Evolutionary conservation across 108 stramenopile genomes (phyloP), one percentile per base, ranked within the genome.

Genomic region (Bacterosira constricta): DNA sequence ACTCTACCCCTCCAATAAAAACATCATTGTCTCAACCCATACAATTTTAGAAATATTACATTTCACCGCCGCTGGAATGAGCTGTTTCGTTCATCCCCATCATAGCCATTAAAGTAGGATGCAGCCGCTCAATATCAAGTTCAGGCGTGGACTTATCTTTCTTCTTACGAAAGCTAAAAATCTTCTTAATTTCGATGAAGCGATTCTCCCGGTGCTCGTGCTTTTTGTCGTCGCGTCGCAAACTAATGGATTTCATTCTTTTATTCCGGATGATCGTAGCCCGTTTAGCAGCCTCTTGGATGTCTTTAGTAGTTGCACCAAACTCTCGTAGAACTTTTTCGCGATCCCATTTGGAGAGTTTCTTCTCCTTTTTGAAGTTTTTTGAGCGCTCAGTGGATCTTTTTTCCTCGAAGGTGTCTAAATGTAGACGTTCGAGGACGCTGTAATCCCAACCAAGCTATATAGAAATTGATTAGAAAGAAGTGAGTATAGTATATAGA

Each of bases 401-500:
- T 7, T 41, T 12, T 13, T 1, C 15, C 41, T 60, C 59, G 37
- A 31, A 60, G 6, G 18, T 18, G 17, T 60, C 30, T 6, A 60
- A 2, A 23, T 1, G 18, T 25, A 25, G 6, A 1, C 38, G 39
- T 2, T 60, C 39, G 1, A 60, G 37, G 10, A 39, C 21, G 37
- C 41, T 60, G 38, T 60, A 60, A 4, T 38, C 41, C 59, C 59
- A 60, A 20, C 59, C 59, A 2, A 60, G 59, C 59, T 57, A 2
- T 1, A 32, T 6, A 12, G n/a, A n/a, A n/a, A n/a, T n/a, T n/a
- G n/a, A n/a, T n/a, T n/a, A n/a, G n/a, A n/a, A n/a, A n/a, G n/a
- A n/a, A n/a, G n/a, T n/a, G n/a, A n/a, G n/a, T n/a, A n/a, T n/a
- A n/a, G n/a, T n/a, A n/a, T n/a, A n/a, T n/a, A n/a, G n/a, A n/a